phyloP scores from a whole-genome alignment of 108 stramenopile genomes.

The Nannochloropsis gaditana region DNA sequence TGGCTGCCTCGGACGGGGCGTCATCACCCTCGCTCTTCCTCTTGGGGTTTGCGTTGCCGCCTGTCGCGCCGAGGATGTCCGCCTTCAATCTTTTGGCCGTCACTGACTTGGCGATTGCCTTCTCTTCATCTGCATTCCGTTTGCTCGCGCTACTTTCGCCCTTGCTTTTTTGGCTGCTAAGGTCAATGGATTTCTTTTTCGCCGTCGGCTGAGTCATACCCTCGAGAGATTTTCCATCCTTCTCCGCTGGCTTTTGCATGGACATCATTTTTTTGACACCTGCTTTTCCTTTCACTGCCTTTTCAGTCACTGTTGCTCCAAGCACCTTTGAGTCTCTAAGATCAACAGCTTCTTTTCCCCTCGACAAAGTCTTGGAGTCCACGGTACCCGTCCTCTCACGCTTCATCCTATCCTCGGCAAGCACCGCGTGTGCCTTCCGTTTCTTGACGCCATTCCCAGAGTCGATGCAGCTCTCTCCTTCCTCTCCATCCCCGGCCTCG shows the following conservation, averaged over 20 bases:
- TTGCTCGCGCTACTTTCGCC: background rate
- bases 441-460: background rate
- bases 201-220: background rate
- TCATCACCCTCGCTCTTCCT: background rate
- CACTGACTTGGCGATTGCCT: background rate
- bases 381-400: too few species aligned
- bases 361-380: too few species aligned
- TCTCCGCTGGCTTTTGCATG: background rate
- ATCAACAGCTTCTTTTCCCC: too few species aligned
- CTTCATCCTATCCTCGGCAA: background rate
- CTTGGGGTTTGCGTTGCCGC: too few species aligned
- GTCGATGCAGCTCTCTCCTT: background rate
- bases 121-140: background rate
- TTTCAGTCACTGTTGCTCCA: background rate
- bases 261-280: background rate
- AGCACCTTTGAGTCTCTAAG: too few species aligned
- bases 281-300: background rate
- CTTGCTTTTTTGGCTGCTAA: background rate
- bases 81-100: background rate
- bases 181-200: background rate
- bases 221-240: background rate
- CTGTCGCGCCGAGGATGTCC: too few species aligned
- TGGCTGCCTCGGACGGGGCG: background rate
- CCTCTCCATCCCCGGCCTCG: background rate
- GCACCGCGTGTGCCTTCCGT: background rate